Percentiles rank a stretch among this genome's conserved stretches.
Evolutionary conservation across 2,329 filamentous ascomycete genomes (phyloP).

Genomic region (Cladophialophora bantiana): DNA sequence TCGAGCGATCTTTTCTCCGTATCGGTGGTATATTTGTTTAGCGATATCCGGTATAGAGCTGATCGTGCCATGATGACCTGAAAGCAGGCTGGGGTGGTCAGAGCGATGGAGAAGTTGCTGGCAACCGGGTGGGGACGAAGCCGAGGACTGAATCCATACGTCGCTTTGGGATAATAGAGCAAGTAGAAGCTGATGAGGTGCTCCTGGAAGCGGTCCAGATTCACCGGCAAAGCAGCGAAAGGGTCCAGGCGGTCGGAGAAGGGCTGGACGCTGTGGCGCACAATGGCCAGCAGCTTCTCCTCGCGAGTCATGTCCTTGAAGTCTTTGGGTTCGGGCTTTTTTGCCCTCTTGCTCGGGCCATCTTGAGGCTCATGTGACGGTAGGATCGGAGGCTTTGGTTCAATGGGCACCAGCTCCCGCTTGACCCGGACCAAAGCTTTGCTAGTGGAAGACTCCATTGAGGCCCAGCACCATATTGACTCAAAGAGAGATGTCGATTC

Average conservation of each 20-base stretch:
- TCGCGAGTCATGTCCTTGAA: slow-evolving; percentile 25
- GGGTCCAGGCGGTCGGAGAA: slow-evolving; percentile 36
- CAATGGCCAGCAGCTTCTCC: slow-evolving; percentile 33
- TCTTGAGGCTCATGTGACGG: not conserved
- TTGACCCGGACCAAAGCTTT: slow-evolving; percentile 24
- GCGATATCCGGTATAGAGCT: slow-evolving; percentile 33
- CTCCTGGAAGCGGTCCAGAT: slow-evolving; percentile 35
- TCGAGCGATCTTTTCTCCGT: slow-evolving; percentile 29
- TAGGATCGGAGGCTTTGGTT: slow-evolving; percentile 4
- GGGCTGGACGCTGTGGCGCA: slow-evolving; percentile 30
- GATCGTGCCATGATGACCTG: slow-evolving; percentile 37
- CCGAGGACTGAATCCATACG: slow-evolving; percentile 37
- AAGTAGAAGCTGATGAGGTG: slow-evolving; percentile 36
- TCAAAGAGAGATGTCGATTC: not conserved
- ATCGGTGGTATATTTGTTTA: slow-evolving; percentile 36
- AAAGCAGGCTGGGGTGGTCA: slow-evolving; percentile 37
- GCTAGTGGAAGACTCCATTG: slow-evolving; percentile 24
- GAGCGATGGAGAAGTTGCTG: slow-evolving; percentile 38
- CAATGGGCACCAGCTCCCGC: slow-evolving; percentile 25
- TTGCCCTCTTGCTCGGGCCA: not conserved
- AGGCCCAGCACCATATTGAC: slow-evolving; percentile 20
- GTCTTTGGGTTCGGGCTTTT: not conserved
- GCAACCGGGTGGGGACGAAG: slow-evolving; percentile 36
- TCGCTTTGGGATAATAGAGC: slow-evolving; percentile 36
- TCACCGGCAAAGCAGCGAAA: slow-evolving; percentile 33